phyloP scores from a whole-genome alignment of 306 rosid species.

The Castanopsis chinensis region DNA sequence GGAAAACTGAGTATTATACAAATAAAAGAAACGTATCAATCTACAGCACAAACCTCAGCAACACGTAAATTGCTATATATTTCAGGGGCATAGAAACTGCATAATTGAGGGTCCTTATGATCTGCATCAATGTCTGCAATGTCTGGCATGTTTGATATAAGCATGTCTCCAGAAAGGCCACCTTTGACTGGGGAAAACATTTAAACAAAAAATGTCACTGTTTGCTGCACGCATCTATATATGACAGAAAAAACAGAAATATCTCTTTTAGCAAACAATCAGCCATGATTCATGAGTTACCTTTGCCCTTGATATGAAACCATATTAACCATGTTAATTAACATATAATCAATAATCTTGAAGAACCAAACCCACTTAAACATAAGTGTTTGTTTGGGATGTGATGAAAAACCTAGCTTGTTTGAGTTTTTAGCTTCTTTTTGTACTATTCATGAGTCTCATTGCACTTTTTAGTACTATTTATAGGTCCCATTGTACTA shows the following conservation, averaged over 20 bases:
- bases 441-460: no score
- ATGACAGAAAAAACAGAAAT: not conserved
- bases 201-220: conserved; percentile 1
- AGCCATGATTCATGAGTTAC: not conserved
- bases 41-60: conserved; percentile 63
- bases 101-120: conserved; percentile 59
- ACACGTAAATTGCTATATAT: conserved; percentile 64
- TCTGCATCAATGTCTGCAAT: conserved; percentile 62
- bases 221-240: not conserved
- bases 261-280: not conserved
- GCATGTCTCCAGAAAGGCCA: conserved; percentile 23
- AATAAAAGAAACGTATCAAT: conserved; percentile 5
- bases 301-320: not conserved
- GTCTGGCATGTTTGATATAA: conserved; percentile 34
- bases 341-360: not conserved
- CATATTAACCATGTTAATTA: not conserved
- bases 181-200: conserved; percentile 37
- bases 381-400: no score
- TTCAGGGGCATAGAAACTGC: conserved; percentile 71
- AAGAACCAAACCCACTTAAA: not conserved
- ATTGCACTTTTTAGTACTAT: no score
- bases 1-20: not conserved
- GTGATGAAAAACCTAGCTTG: no score
- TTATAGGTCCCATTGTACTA: no score
- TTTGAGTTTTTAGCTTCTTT: no score